Conservation (phyloP, 2,329 filamentous ascomycete species). For the Orbilia blumenaviensis region DNA sequence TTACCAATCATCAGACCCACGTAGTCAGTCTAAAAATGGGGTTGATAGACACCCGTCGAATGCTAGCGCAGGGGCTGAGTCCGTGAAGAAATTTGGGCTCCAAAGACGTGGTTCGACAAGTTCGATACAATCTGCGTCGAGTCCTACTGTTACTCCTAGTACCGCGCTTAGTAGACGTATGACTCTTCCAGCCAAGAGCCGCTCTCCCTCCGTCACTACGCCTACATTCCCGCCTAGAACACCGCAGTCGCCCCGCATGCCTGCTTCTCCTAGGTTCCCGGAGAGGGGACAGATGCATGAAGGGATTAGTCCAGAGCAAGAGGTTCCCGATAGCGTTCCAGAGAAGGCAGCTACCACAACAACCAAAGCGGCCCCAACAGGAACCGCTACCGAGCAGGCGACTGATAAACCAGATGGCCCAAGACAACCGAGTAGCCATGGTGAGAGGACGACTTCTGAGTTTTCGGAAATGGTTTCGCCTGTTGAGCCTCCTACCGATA, state of each 20-base stretch:
- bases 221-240: conserved; percentile 71
- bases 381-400: conserved; percentile 57
- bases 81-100: conserved; percentile 79
- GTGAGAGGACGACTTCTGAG: conserved; percentile 58
- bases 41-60: conserved; percentile 82
- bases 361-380: neutral
- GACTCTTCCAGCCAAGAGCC: conserved; percentile 86
- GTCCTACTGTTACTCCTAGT: conserved; percentile 66
- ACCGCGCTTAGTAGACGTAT: conserved; percentile 81
- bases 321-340: conserved; percentile 58
- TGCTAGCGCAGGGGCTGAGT: conserved; percentile 87
- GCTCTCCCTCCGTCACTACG: conserved; percentile 76
- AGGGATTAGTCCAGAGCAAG: conserved; percentile 16
- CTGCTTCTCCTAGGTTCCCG: conserved; percentile 58
- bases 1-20: conserved; percentile 64
- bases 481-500: conserved; percentile 67
- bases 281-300: conserved; percentile 31
- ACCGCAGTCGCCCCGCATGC: conserved; percentile 65
- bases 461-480: conserved; percentile 61
- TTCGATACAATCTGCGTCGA: conserved; percentile 73
- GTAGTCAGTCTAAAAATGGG: conserved; percentile 67
- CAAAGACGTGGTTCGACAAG: conserved; percentile 91
- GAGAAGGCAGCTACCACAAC: too few relatives aligned
- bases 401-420: conserved; percentile 60
- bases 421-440: conserved; percentile 50